phyloP scores from a whole-genome alignment of 176 grass and related monocot species.

The Oryza brachyantha region DNA sequence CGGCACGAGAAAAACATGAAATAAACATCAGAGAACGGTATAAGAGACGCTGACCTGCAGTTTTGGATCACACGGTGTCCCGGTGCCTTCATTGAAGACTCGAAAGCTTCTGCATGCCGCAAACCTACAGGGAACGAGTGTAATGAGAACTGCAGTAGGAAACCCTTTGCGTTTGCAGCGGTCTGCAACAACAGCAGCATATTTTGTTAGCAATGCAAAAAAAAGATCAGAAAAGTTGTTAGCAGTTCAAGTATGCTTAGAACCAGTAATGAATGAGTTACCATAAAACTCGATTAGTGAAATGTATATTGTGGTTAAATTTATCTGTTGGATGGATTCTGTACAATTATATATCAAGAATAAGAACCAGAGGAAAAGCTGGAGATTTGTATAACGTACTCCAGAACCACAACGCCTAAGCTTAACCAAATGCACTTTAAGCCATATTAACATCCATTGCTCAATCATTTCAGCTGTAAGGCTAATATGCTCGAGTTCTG shows the following conservation, averaged over 20 bases:
- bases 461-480: neutral
- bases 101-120: neutral
- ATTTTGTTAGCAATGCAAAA: neutral
- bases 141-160: neutral
- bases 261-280: conserved; percentile 12
- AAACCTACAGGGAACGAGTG: neutral
- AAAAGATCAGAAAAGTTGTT: neutral
- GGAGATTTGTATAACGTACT: neutral
- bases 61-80: neutral
- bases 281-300: neutral
- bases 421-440: neutral
- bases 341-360: neutral
- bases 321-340: neutral
- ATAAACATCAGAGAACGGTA: neutral
- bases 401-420: neutral
- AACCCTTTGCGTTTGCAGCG: neutral
- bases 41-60: neutral
- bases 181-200: neutral
- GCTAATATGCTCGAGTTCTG: neutral
- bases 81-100: neutral
- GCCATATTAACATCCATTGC: neutral
- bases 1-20: conserved; percentile 41
- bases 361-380: neutral
- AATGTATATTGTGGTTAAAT: neutral
- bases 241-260: conserved; percentile 7